These are phyloP conservation scores for Xylaria polymorpha DNA, from an alignment of 2,329 filamentous ascomycete species.

Conservation along the genomic window DNA sequence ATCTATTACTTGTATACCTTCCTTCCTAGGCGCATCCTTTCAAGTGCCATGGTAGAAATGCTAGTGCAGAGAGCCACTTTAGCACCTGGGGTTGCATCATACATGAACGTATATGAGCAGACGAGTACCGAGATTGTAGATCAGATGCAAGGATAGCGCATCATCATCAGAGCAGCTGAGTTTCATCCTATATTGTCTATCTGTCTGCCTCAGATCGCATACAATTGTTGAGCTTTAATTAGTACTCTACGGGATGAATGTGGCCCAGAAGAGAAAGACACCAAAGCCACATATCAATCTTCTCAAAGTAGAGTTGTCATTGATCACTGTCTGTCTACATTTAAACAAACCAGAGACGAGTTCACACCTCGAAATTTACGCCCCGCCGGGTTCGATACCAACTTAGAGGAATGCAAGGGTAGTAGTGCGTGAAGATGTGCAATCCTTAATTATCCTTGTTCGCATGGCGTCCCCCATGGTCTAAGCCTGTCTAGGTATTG, in stretches of 20 bases:
- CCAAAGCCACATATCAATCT: not conserved
- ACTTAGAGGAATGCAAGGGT: too few species aligned
- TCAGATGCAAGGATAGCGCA: conserved; percentile 18
- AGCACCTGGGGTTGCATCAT: conserved; percentile 1
- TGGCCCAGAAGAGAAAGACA: not conserved
- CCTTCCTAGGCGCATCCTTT: not conserved
- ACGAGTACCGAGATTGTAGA: not conserved
- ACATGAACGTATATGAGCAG: too few species aligned
- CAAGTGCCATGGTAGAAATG: not conserved
- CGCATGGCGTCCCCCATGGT: too few species aligned
- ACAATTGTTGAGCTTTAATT: not conserved
- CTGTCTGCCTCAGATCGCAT: not conserved
- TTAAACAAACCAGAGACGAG: too few species aligned
- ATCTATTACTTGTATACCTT: conserved; percentile 1
- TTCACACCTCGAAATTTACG: too few species aligned
- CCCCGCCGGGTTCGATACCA: not conserved
- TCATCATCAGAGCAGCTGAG: conserved; percentile 17
- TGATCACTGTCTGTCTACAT: too few species aligned
- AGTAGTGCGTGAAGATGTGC: too few species aligned
- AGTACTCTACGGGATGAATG: not conserved
- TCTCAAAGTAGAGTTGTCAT: not conserved
- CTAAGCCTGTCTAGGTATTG: too few species aligned
- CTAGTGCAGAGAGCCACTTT: not conserved
- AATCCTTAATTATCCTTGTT: too few species aligned
- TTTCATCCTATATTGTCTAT: not conserved